phyloP scores from a whole-genome alignment of 2,329 filamentous ascomycete species.

The Aotearoamyces nothofagi region DNA sequence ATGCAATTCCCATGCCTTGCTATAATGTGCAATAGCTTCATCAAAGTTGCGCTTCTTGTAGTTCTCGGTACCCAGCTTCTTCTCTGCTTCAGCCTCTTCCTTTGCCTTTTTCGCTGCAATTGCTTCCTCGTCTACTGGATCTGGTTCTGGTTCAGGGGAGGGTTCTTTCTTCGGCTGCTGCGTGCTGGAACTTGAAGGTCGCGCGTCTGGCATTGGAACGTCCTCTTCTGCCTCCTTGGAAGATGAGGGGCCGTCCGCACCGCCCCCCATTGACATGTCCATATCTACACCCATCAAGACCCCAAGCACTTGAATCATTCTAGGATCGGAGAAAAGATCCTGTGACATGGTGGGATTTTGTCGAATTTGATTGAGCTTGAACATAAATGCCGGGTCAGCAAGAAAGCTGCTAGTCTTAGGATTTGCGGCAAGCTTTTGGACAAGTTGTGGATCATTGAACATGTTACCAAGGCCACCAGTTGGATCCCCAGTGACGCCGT shows the following conservation, averaged over 20 bases:
- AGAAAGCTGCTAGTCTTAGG: slow-evolving; percentile 81
- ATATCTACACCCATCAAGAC: slow-evolving; percentile 91
- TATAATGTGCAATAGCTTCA: slow-evolving; percentile 85
- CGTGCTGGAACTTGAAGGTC: slow-evolving; percentile 22
- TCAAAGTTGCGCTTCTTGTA: slow-evolving; percentile 99
- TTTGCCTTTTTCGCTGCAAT: slow-evolving; percentile 79
- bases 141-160: slow-evolving; percentile 40
- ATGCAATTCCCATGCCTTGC: slow-evolving; percentile 82
- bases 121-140: slow-evolving; percentile 67
- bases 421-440: slow-evolving; percentile 83
- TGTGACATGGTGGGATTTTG: slow-evolving; percentile 67
- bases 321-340: slow-evolving; percentile 72
- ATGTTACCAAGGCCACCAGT: slow-evolving; percentile 71
- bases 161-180: slow-evolving; percentile 39
- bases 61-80: slow-evolving; percentile 80
- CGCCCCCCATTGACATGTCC: slow-evolving; percentile 38
- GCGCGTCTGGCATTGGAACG: slow-evolving; percentile 62
- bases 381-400: slow-evolving; percentile 76
- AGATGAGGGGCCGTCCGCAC: slow-evolving; percentile 22
- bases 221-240: slow-evolving; percentile 48
- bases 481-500: slow-evolving; percentile 41
- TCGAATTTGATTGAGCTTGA: slow-evolving; percentile 69
- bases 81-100: slow-evolving; percentile 85
- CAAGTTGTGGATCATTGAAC: slow-evolving; percentile 84
- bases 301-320: slow-evolving; percentile 87